Percentiles rank a stretch among this genome's conserved stretches.
Conservation (phyloP, 139 green algal genomes). For the Volvox africanus region DNA sequence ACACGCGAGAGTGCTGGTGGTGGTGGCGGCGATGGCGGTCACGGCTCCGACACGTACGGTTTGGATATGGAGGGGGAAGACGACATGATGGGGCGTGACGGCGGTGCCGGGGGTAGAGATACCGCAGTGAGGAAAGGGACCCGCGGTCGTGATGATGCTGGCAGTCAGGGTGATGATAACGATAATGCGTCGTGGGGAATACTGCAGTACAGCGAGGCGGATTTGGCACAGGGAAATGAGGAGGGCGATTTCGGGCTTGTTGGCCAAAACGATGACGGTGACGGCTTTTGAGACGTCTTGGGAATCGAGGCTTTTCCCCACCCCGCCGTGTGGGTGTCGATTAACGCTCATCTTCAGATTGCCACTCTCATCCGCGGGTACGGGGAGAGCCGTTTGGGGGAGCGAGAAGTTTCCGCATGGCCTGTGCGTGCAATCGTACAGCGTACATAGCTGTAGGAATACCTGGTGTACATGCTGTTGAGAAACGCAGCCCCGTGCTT, state of each 20-base stretch:
- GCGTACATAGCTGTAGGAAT: no score
- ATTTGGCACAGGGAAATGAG: neutral
- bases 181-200: neutral
- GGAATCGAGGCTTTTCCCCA: no score
- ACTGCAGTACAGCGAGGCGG: slow-evolving; percentile 18
- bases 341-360: no score
- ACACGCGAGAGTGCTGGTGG: neutral
- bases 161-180: neutral
- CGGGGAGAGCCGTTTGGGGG: no score
- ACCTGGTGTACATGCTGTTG: no score
- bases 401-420: no score
- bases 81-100: neutral
- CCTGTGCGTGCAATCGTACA: no score
- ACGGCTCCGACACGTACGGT: slow-evolving; percentile 3
- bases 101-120: no score
- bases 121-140: neutral
- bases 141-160: neutral
- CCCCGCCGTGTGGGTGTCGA: no score
- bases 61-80: neutral
- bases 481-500: no score
- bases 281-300: slow-evolving; percentile 7
- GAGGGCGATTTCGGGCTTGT: slow-evolving; percentile 28
- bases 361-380: no score
- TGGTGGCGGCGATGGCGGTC: neutral
- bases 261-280: neutral